phyloP scores from a whole-genome alignment of 2,329 filamentous ascomycete genomes.

The Aspergillus carbonarius region DNA sequence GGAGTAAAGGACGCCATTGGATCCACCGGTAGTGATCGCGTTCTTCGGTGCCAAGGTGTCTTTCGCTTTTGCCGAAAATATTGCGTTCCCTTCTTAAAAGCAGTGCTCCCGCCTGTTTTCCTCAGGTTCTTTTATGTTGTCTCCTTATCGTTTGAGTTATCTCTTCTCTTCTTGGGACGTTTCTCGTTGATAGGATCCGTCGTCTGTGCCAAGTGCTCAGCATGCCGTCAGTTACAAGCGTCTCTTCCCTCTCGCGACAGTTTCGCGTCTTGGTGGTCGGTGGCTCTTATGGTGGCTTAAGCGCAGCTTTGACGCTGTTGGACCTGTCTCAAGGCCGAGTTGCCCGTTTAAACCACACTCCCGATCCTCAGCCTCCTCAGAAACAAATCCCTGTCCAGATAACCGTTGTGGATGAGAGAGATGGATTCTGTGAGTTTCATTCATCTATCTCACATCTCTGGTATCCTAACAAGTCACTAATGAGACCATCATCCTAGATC shows the following conservation, averaged over 20 bases:
- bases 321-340: constrained; percentile 61
- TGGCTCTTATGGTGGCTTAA: constrained; percentile 70
- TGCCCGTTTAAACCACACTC: constrained; percentile 45
- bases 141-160: neutral
- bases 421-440: constrained; percentile 67
- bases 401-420: constrained; percentile 74
- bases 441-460: neutral
- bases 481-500: constrained; percentile 51
- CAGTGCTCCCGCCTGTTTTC: neutral
- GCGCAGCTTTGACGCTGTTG: constrained; percentile 64
- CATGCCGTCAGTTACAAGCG: constrained; percentile 30
- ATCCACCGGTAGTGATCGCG: constrained; percentile 1
- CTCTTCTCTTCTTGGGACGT: neutral
- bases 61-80: neutral
- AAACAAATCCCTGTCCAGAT: constrained; percentile 62
- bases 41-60: constrained; percentile 6
- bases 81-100: neutral
- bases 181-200: neutral
- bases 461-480: no score
- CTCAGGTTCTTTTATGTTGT: no score
- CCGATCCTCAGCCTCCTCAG: constrained; percentile 21
- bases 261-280: constrained; percentile 66
- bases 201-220: neutral
- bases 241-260: constrained; percentile 20
- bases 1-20: neutral